Evolutionary conservation across 768 basidiomycete species (phyloP).

Genomic region (Phaeotremella skinneri): DNA sequence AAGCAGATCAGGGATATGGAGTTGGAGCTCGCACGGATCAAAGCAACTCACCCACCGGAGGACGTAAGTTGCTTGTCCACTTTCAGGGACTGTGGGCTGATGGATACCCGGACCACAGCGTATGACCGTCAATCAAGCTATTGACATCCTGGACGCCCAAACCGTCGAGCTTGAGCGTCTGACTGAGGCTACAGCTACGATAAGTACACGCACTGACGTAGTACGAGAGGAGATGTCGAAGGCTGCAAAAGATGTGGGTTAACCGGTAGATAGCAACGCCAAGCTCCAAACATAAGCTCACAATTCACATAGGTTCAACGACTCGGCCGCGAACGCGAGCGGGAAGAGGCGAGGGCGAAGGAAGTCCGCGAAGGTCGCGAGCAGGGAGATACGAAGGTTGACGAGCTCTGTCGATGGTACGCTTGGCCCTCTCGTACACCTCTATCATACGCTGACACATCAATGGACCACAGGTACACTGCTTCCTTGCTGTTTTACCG

Average conservation of each 20-base stretch:
- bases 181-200: constrained; percentile 62
- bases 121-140: constrained; percentile 71
- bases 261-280: background rate
- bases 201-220: constrained; percentile 53
- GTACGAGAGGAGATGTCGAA: constrained; percentile 55
- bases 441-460: constrained; percentile 53
- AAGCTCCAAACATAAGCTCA: background rate
- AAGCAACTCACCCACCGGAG: constrained; percentile 70
- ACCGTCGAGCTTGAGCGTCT: constrained; percentile 75
- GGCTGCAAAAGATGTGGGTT: constrained; percentile 48
- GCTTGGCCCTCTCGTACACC: constrained; percentile 65
- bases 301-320: constrained; percentile 35
- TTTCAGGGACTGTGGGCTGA: background rate
- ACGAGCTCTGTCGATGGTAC: constrained; percentile 54
- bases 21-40: constrained; percentile 72
- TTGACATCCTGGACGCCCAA: constrained; percentile 69
- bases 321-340: constrained; percentile 52
- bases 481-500: constrained; percentile 67
- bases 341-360: constrained; percentile 65
- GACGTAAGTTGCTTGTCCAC: constrained; percentile 30
- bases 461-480: constrained; percentile 60
- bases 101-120: constrained; percentile 57
- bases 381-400: constrained; percentile 52
- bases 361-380: constrained; percentile 67
- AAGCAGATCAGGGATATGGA: constrained; percentile 75